Conservation (phyloP, 2,329 filamentous ascomycete genomes). For the Neofusicoccum parvum region DNA sequence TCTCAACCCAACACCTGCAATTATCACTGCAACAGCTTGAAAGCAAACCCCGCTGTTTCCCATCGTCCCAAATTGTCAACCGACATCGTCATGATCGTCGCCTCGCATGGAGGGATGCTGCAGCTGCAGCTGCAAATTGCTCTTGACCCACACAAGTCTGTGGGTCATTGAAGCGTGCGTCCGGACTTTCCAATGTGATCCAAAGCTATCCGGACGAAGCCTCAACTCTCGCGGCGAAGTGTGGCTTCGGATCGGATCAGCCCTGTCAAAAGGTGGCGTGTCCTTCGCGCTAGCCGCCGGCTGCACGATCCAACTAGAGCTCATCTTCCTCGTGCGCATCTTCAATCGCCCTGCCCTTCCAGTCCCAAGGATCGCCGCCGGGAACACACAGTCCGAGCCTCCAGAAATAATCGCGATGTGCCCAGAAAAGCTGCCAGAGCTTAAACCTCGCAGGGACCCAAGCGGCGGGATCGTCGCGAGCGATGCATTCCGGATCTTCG, state of each 20-base stretch:
- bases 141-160: no score
- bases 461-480: slow-evolving; percentile 43
- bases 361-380: slow-evolving; percentile 70
- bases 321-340: slow-evolving; percentile 24
- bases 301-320: background rate
- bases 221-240: no score
- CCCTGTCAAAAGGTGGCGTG: no score
- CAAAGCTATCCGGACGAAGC: no score
- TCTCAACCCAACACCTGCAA: background rate
- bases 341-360: slow-evolving; percentile 53
- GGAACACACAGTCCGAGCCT: slow-evolving; percentile 86
- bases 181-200: no score
- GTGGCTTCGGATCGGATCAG: no score
- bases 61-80: background rate
- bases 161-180: no score
- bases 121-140: no score
- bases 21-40: background rate
- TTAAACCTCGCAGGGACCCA: slow-evolving; percentile 61
- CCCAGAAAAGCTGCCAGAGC: slow-evolving; percentile 91
- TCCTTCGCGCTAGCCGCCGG: no score
- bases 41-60: background rate
- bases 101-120: background rate
- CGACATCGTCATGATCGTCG: background rate
- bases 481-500: slow-evolving; percentile 71
- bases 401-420: slow-evolving; percentile 97